Base-by-base conservation (phyloP, 768 basidiomycete species). In the Xerocomus spinulosus region DNA sequence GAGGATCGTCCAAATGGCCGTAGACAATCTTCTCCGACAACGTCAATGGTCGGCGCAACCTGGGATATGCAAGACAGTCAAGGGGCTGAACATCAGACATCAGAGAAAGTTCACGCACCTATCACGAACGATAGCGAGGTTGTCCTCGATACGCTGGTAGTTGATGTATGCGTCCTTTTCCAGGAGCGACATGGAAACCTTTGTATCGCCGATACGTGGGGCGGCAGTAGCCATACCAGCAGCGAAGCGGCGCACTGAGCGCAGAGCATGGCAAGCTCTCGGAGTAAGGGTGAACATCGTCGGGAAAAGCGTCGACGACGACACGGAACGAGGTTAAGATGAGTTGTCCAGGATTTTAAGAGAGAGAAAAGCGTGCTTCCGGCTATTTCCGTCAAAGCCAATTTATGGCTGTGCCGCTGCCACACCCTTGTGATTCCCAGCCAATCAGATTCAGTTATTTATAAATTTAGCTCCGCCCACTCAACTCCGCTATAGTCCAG, bases 141-240 rank as follows among this genome's bases (percentile, higher is more conserved):
- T 97, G 70, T 97, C 93, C 75, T 98, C 94, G 67, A 98, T 97
- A 49, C 94, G 86, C 72, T 93, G 91, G 70, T 93, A 92, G 80
- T 93, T 93, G 70, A 93, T 92, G 66, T 80, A 92, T 36, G 80
- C 82, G 58, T 76, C 80, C 64, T 84, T 82, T 69, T 92, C 90
- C 54, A 92, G 80, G 55, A 85, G 74, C 32, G 87, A 90, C 88
- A 92, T 92, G 57, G 87, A 71, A 47, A 93, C 91, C 72, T 91
- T 90, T 50, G 85, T 91, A 67, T 91, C 88, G 50, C 90, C 90
- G 57, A 93, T 93, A 59, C 87, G 77, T 38, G 83, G 76, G 6
- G 81, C 75, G 62, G 76, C 84, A 59, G 88, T 91, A 63, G 91
- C 90, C 85, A 92, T 85, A 32, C 85, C 85, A 44, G 77, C 77